Conservation (phyloP, 495 filamentous ascomycete genomes). For the Penicillium cataractarum region DNA sequence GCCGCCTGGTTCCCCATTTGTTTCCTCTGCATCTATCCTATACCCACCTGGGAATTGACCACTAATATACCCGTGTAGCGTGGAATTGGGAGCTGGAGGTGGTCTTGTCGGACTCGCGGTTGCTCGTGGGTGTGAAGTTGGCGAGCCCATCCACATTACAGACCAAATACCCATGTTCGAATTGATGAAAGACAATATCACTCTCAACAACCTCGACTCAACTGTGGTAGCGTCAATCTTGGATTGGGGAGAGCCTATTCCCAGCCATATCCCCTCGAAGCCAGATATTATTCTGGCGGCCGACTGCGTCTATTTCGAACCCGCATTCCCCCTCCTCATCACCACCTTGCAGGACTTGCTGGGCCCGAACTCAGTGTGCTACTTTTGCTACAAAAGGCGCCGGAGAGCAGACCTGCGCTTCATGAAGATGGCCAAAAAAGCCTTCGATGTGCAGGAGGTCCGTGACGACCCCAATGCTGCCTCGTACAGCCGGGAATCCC, state of each 20-base stretch:
- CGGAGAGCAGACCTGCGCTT: constrained; percentile 76
- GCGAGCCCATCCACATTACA: constrained; percentile 67
- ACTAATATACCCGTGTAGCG: constrained; percentile 50
- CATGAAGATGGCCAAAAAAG: constrained; percentile 67
- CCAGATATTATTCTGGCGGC: constrained; percentile 87
- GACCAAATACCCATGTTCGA: constrained; percentile 83
- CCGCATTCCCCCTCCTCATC: constrained; percentile 85
- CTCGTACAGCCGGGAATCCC: constrained; percentile 60
- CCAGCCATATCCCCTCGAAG: constrained; percentile 38
- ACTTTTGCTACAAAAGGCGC: constrained; percentile 94
- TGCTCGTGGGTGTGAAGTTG: constrained; percentile 40
- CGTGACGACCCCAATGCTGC: constrained; percentile 60
- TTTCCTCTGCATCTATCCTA: neutral
- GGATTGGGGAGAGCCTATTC: constrained; percentile 67
- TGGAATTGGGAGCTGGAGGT: constrained; percentile 91
- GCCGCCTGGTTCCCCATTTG: constrained; percentile 4
- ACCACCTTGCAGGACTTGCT: constrained; percentile 72
- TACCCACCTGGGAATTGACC: constrained; percentile 5
- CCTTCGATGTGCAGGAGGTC: constrained; percentile 65
- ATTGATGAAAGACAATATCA: constrained; percentile 83
- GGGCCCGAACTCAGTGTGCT: constrained; percentile 66
- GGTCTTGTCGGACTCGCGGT: constrained; percentile 73
- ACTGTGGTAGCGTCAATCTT: constrained; percentile 64
- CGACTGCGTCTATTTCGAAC: constrained; percentile 97
- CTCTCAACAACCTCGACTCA: constrained; percentile 69